Evolutionary conservation across 2,329 filamentous ascomycete species (phyloP).

Genomic region (Ophiostoma australiae): DNA sequence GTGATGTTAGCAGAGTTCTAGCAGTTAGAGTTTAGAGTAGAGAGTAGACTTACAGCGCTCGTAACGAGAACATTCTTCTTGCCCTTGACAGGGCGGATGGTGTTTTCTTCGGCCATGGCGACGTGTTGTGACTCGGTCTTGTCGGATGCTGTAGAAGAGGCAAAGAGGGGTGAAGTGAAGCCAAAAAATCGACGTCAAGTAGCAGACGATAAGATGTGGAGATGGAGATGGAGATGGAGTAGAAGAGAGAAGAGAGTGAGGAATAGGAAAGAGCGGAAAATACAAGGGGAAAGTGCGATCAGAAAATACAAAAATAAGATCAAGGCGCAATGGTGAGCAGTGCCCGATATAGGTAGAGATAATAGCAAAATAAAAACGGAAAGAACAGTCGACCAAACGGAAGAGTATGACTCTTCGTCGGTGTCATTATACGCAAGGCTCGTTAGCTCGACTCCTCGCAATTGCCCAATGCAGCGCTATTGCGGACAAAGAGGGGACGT

Average conservation of each 20-base stretch:
- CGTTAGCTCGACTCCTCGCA: background rate
- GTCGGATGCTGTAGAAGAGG: background rate
- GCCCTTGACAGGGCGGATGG: slow-evolving; percentile 60
- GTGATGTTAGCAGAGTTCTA: slow-evolving; percentile 4
- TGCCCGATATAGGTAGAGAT: background rate
- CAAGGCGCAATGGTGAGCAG: background rate
- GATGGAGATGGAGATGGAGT: background rate
- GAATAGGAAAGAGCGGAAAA: background rate
- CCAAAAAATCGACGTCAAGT: slow-evolving; percentile 13
- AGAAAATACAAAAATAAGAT: too few species aligned
- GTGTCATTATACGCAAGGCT: background rate
- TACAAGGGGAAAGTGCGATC: background rate
- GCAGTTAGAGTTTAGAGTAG: background rate
- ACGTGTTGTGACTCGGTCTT: slow-evolving; percentile 28
- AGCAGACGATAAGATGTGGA: slow-evolving; percentile 16
- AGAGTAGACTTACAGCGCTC: slow-evolving; percentile 65
- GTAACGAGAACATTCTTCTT: slow-evolving; percentile 86
- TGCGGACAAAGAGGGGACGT: background rate
- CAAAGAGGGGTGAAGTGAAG: slow-evolving; percentile 13
- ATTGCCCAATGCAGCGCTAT: slow-evolving; percentile 9
- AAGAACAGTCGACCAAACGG: background rate
- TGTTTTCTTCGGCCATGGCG: slow-evolving; percentile 26
- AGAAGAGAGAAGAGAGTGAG: background rate
- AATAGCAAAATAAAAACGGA: background rate
- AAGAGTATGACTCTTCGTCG: slow-evolving; percentile 11